Conservation (phyloP, 345 rosid species). For the Melaleuca quinquenervia region DNA sequence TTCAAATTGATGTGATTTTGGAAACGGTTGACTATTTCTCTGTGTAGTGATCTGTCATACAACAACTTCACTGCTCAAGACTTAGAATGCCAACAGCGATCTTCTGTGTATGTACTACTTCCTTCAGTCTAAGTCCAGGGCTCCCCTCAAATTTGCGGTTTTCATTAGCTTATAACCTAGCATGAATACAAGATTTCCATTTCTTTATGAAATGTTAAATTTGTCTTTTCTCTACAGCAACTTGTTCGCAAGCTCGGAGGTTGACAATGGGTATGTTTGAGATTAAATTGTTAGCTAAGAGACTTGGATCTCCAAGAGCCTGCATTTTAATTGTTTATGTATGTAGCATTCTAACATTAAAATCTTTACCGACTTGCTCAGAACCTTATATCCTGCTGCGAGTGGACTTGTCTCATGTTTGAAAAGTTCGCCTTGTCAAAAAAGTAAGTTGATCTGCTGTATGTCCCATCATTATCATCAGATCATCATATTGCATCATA, state of each 20-base stretch:
- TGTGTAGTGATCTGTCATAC: background rate
- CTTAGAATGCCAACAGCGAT: background rate
- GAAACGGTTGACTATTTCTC: no score
- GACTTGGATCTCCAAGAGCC: background rate
- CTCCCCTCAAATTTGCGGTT: background rate
- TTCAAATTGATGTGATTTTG: no score
- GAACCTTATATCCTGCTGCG: background rate
- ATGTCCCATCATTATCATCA: background rate
- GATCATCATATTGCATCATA: background rate
- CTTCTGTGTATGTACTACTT: background rate
- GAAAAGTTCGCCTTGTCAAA: background rate
- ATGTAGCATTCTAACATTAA: rapidly evolving
- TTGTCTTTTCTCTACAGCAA: background rate
- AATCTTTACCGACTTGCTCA: background rate
- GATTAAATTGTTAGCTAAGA: rapidly evolving
- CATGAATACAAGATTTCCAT: background rate
- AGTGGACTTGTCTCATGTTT: background rate
- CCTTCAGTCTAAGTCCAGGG: background rate
- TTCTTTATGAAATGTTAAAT: background rate
- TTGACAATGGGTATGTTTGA: background rate
- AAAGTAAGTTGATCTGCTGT: background rate
- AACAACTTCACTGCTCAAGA: background rate
- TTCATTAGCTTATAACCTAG: background rate
- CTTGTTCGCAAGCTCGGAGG: background rate
- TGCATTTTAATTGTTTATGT: background rate